A percentile compares a stretch with the other conserved stretches of the same genome.
phyloP scores from a whole-genome alignment of 1,284 basidiomycete species.

The Rhodotorula mucilaginosa region DNA sequence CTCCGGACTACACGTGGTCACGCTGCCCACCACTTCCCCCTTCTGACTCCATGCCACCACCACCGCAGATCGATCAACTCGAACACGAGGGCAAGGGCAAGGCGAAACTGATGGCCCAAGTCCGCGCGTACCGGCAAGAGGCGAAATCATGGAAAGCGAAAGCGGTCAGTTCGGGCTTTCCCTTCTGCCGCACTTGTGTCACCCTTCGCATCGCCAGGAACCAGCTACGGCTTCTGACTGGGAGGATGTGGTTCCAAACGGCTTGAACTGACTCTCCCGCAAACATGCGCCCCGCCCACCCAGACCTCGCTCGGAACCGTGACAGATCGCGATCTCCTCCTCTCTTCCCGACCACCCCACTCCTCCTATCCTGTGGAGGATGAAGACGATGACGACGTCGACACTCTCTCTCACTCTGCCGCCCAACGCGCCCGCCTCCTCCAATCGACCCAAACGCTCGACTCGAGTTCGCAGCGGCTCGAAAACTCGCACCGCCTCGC shows the following conservation, averaged over 20 bases:
- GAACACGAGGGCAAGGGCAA: conserved; percentile 32
- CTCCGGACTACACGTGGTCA: too few species aligned
- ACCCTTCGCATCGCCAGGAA: too few species aligned
- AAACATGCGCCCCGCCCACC: neutral
- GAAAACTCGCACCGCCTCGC: conserved; percentile 34
- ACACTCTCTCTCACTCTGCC: conserved; percentile 11
- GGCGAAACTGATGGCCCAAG: conserved; percentile 27
- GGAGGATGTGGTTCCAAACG: too few species aligned
- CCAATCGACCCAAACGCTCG: conserved; percentile 22
- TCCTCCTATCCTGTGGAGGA: conserved; percentile 4
- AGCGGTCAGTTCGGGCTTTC: conserved; percentile 14
- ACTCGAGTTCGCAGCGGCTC: conserved; percentile 21
- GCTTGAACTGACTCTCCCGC: neutral
- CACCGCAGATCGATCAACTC: conserved; percentile 34
- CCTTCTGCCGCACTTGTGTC: too few species aligned
- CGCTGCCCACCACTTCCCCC: too few species aligned
- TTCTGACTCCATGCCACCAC: neutral
- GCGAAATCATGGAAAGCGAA: conserved; percentile 13
- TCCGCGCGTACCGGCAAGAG: conserved; percentile 18
- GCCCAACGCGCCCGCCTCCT: conserved; percentile 30
- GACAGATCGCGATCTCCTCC: conserved; percentile 34
- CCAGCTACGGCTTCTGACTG: too few species aligned
- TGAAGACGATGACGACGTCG: conserved; percentile 8
- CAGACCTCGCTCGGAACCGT: conserved; percentile 2
- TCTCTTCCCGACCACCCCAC: conserved; percentile 12